A percentile compares a stretch with the other conserved stretches of the same genome.
These are phyloP conservation scores for Cladosporium velox DNA, from an alignment of 2,329 filamentous ascomycete species.

Conservation along the genomic window DNA sequence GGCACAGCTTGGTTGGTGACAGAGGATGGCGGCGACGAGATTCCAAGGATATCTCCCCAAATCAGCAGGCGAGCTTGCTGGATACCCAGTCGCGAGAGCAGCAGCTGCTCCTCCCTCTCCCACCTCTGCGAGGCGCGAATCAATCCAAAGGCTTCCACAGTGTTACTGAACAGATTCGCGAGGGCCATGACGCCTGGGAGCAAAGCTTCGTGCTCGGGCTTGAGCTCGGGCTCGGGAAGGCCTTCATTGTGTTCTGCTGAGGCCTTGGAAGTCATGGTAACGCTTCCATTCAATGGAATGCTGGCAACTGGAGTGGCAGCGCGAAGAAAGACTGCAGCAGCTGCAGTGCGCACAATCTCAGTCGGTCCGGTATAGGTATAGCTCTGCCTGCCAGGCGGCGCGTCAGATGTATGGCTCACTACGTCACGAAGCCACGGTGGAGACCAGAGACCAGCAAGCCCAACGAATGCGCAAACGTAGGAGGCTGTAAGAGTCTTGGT, in stretches of 20 bases:
- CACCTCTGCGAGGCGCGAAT: conserved; percentile 47
- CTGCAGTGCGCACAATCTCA: not conserved
- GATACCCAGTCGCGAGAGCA: conserved; percentile 47
- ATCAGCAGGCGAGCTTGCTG: conserved; percentile 52
- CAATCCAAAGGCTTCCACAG: conserved; percentile 50
- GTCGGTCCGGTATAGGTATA: conserved; percentile 4
- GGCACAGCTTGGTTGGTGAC: conserved; percentile 50
- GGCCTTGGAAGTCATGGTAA: conserved; percentile 10
- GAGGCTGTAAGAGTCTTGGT: not conserved
- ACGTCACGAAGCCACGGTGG: conserved; percentile 5
- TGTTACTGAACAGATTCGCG: conserved; percentile 49
- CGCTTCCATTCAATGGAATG: not conserved
- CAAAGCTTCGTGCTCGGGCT: conserved; percentile 33
- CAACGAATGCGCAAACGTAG: not conserved
- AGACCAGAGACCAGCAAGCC: not conserved
- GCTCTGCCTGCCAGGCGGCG: not conserved
- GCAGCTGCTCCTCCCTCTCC: conserved; percentile 46
- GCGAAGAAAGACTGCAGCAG: not conserved
- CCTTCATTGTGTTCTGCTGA: conserved; percentile 20
- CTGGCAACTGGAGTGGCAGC: not conserved
- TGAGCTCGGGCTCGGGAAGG: conserved; percentile 18
- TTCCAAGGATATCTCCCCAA: conserved; percentile 51
- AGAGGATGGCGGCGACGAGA: conserved; percentile 45
- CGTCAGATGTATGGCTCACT: conserved; percentile 9
- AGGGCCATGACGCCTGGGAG: conserved; percentile 46